A percentile compares a stretch with the other conserved stretches of the same genome.
phyloP scores from a whole-genome alignment of 176 grass and related monocot species.

The Aegilops longissima region DNA sequence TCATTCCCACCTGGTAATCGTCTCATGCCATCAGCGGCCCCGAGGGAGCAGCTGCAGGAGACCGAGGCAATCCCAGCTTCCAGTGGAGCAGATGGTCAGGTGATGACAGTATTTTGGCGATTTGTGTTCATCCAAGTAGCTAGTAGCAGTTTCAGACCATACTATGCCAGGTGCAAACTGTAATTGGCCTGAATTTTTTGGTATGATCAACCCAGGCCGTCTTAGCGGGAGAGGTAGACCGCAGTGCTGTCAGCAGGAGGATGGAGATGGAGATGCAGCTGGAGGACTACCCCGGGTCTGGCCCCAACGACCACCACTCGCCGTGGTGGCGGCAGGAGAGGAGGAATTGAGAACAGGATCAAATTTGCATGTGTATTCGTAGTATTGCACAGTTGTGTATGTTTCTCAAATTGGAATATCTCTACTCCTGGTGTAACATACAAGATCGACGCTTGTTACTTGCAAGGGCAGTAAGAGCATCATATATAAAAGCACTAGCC shows the following conservation, averaged over 20 bases:
- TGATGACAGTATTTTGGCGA: background rate
- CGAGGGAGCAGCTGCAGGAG: background rate
- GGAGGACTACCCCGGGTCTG: constrained; percentile 65
- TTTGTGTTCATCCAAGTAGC: background rate
- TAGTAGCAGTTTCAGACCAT: background rate
- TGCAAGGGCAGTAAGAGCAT: background rate
- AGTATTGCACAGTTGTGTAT: background rate
- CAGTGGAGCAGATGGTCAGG: constrained; percentile 5
- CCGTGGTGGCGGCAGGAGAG: constrained; percentile 36
- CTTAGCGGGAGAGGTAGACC: background rate
- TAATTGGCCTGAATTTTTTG: background rate
- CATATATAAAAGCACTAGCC: background rate
- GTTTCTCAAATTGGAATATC: background rate
- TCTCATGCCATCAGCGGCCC: background rate
- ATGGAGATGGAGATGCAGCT: constrained; percentile 30
- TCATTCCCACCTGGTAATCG: constrained; percentile 21
- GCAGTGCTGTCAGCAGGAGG: background rate
- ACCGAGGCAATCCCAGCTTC: background rate
- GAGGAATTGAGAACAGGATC: constrained; percentile 35
- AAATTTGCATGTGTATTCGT: background rate
- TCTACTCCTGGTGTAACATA: background rate
- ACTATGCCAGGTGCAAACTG: background rate
- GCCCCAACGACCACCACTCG: constrained; percentile 64
- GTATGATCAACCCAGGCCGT: background rate
- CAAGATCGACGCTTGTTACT: background rate